Conservation (phyloP, 495 filamentous ascomycete species). For the Lineolata rhizophorae region DNA sequence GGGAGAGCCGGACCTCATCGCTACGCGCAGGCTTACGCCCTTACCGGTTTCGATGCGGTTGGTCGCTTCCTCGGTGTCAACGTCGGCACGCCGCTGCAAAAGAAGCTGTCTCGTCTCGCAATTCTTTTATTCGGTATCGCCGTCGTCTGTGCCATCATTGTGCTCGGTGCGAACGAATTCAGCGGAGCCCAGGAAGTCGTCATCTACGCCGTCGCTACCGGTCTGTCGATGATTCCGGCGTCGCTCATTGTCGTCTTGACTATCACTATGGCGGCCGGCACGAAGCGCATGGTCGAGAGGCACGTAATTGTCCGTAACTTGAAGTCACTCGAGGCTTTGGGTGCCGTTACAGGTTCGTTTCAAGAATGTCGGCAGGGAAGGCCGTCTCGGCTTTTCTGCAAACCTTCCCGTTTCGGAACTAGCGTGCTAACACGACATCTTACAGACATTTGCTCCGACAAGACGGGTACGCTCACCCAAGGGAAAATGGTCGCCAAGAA, state of each 20-base stretch:
- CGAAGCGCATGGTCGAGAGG: conserved; percentile 48
- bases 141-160: conserved; percentile 47
- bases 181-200: conserved; percentile 39
- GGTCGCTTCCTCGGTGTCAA: conserved; percentile 34
- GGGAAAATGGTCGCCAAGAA: conserved; percentile 35
- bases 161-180: conserved; percentile 41
- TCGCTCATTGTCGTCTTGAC: conserved; percentile 55
- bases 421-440: too few relatives aligned
- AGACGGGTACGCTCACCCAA: conserved; percentile 51
- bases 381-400: too few relatives aligned
- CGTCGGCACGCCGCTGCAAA: conserved; percentile 37
- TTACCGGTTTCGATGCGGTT: conserved; percentile 41
- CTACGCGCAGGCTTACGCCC: conserved; percentile 41
- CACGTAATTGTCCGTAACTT: conserved; percentile 52
- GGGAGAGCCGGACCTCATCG: conserved; percentile 28
- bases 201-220: conserved; percentile 37
- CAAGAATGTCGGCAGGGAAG: too few relatives aligned
- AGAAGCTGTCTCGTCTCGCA: conserved; percentile 49
- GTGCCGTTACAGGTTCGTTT: conserved; percentile 31
- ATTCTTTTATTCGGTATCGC: conserved; percentile 46
- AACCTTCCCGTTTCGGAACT: too few relatives aligned
- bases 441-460: conserved; percentile 29
- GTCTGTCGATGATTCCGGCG: conserved; percentile 39
- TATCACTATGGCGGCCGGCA: conserved; percentile 56
- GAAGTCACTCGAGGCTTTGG: conserved; percentile 39